phyloP scores from a whole-genome alignment of 371 early-diverging fungal species.

The Funneliformis caledonium region DNA sequence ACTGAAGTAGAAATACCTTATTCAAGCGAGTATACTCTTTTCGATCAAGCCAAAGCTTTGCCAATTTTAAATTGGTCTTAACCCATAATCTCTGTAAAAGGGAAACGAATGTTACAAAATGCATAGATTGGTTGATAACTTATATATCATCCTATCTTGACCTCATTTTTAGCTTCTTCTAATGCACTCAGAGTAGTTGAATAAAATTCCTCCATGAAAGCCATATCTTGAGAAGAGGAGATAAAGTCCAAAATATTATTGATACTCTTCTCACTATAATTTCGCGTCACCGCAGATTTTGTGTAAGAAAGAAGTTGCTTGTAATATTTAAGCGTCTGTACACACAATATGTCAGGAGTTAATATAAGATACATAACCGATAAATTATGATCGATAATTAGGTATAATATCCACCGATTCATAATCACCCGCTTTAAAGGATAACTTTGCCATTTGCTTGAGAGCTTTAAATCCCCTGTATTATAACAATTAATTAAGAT shows the following conservation, averaged over 20 bases:
- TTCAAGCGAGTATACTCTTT: conserved; percentile 74
- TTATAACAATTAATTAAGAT: neutral
- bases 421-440: conserved; percentile 68
- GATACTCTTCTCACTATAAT: conserved; percentile 95
- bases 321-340: conserved; percentile 78
- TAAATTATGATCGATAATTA: neutral
- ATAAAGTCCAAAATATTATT: conserved; percentile 92
- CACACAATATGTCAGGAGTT: neutral
- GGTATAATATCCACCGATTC: conserved; percentile 59
- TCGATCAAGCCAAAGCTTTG: conserved; percentile 88
- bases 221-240: conserved; percentile 73
- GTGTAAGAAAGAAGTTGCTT: conserved; percentile 77
- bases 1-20: conserved; percentile 48
- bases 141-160: conserved; percentile 39
- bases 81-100: conserved; percentile 76
- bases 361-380: neutral
- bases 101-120: neutral
- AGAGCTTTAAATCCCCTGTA: conserved; percentile 92
- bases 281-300: conserved; percentile 84
- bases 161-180: conserved; percentile 83
- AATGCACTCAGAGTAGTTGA: conserved; percentile 75
- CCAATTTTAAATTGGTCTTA: conserved; percentile 90
- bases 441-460: conserved; percentile 92
- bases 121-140: neutral
- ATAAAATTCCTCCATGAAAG: conserved; percentile 86